A percentile compares a stretch with the other conserved stretches of the same genome.
Evolutionary conservation across 192 early-diverging fungal species (phyloP).

Genomic region (Linnemannia schmuckeri): DNA sequence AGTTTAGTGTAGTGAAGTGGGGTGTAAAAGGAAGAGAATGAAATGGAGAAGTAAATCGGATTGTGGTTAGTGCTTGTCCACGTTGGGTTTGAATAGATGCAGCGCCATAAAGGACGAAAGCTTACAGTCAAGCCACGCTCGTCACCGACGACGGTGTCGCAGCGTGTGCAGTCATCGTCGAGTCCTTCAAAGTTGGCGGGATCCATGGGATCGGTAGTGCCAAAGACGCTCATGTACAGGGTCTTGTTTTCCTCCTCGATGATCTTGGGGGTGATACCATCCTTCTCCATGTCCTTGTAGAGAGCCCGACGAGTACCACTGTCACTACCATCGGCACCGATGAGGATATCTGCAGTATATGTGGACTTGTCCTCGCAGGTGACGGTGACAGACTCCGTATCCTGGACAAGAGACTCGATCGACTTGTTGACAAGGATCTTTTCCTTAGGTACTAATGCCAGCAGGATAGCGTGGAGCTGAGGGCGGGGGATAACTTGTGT

Average conservation of each 20-base stretch:
- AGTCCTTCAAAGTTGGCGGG: constrained; percentile 37
- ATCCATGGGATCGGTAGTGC: constrained; percentile 26
- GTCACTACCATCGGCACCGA: constrained; percentile 35
- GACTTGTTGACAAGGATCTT: constrained; percentile 37
- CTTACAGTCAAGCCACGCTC: constrained; percentile 41
- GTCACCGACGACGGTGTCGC: constrained; percentile 35
- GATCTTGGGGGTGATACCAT: constrained; percentile 9
- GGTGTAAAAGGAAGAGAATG: not conserved
- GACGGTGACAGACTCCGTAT: constrained; percentile 32
- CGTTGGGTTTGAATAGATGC: not conserved
- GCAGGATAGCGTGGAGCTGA: constrained; percentile 20
- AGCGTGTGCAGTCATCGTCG: constrained; percentile 27
- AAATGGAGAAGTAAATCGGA: not conserved
- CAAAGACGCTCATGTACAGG: constrained; percentile 30
- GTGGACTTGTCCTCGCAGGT: constrained; percentile 26
- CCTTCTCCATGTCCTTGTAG: constrained; percentile 30
- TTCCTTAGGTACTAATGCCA: constrained; percentile 27
- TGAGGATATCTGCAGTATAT: constrained; percentile 35
- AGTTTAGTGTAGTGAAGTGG: not conserved
- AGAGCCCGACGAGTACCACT: constrained; percentile 28
- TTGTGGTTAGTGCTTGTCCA: not conserved
- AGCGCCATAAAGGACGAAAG: not conserved
- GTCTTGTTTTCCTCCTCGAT: constrained; percentile 11
- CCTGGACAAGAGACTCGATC: constrained; percentile 25
- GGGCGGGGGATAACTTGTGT: constrained; percentile 28